These are phyloP conservation scores for Pichia gijzeniarum DNA, from an alignment of 805 yeast genomes.

Conservation along the genomic window DNA sequence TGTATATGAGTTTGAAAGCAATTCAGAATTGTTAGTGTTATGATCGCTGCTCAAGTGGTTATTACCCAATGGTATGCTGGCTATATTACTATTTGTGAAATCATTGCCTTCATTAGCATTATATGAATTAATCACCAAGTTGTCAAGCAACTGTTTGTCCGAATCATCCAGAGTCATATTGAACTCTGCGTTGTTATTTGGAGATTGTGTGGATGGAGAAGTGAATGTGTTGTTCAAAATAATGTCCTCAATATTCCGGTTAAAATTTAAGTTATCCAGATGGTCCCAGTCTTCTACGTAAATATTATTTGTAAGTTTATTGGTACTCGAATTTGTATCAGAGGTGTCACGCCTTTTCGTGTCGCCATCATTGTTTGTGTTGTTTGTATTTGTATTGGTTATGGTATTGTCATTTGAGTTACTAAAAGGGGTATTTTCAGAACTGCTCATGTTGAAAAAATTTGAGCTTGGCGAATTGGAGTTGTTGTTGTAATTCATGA, in stretches of 20 bases:
- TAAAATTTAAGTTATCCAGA: not conserved
- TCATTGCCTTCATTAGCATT: not conserved
- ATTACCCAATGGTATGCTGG: too few relatives aligned
- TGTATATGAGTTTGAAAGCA: not conserved
- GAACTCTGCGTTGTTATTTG: too few relatives aligned
- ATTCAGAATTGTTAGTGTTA: not conserved
- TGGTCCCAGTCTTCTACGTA: not conserved
- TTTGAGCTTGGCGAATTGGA: conserved; percentile 3
- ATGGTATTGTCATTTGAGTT: conserved; percentile 1
- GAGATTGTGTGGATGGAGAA: too few relatives aligned
- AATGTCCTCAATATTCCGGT: not conserved
- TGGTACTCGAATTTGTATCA: not conserved
- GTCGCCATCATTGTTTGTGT: not conserved
- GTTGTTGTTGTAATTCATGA: not conserved
- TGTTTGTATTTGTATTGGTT: conserved; percentile 1
- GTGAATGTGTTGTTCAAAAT: not conserved
- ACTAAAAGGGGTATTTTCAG: not conserved
- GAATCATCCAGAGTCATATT: not conserved
- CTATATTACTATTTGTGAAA: not conserved
- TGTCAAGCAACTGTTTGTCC: conserved; percentile 1
- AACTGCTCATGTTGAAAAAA: conserved; percentile 1
- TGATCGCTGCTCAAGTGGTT: too few relatives aligned
- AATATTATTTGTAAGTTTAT: not conserved
- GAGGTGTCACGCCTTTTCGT: not conserved
- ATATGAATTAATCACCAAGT: not conserved